Evolutionary conservation across 129 eudicot species (phyloP), one percentile per base, ranked within the genome.

Genomic region (carrot (Daucus carota)): DNA sequence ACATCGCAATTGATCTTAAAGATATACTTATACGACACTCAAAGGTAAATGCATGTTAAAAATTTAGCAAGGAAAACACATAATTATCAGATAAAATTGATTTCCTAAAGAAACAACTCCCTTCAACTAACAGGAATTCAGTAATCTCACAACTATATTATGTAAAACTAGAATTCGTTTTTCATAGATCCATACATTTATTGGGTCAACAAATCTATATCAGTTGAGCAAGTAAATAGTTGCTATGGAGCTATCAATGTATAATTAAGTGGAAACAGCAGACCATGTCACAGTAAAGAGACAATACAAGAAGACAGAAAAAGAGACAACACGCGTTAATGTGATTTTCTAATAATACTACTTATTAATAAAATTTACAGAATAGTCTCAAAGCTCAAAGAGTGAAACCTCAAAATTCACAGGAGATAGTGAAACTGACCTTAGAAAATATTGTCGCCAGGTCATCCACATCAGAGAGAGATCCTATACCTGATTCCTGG

Each of bases 361-460:
- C 9, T 2, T n/a, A n/a, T 57, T 57, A 57, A 12, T 57, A 57
- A 57, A n/a, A n/a, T n/a, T n/a, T n/a, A n/a, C n/a, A n/a, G n/a
- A n/a, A n/a, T 6, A n/a, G 65, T 31, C n/a, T 57, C 6, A 9
- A 57, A 57, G 1, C 32, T 63, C 22, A 29, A 31, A 18, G 32
- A 26, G 24, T 67, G 26, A 34, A 67, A 67, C 24, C 7, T 65
- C 44, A n/a, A 8, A 47, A 66, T 38, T 0, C n/a, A 71, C 14
- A 48, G 8, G 28, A 38, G 2, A 15, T 41, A 71, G 81, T n/a
- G 54, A 70, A 77, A 31, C 89, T 86, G 59, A 91, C 98, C 98
- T 94, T 94, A 4, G 93, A 80, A 84, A 89, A 94, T 66, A 90
- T 91, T 57, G 94, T 91, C 22, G 97, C 92, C 80, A 94, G 89